Conservation (phyloP, 2,329 filamentous ascomycete species). For the Hypoxylon sp. region DNA sequence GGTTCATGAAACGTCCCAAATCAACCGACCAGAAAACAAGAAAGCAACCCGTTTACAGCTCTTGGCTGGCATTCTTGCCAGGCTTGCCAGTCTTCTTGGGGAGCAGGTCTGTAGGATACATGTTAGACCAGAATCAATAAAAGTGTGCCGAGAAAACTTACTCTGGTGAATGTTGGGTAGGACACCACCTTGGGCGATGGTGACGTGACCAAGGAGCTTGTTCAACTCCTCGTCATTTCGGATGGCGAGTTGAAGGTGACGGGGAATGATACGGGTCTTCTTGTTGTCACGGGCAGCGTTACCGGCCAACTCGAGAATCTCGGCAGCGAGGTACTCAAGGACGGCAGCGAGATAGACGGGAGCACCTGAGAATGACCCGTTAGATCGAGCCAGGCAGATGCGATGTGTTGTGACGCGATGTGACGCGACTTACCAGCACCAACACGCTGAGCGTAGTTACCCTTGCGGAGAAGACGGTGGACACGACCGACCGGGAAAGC, state of each 20-base stretch:
- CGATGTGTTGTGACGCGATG: not conserved
- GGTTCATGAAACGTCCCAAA: constrained; percentile 81
- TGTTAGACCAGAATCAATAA: constrained; percentile 55
- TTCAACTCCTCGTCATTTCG: constrained; percentile 99
- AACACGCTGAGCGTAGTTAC: constrained; percentile 99
- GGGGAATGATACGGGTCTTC: constrained; percentile 99
- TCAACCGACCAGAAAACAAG: constrained; percentile 72
- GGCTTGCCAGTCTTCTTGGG: constrained; percentile 99
- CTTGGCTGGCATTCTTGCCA: constrained; percentile 92
- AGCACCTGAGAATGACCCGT: constrained; percentile 63
- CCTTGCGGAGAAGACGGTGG: constrained; percentile 98
- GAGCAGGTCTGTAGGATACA: constrained; percentile 79
- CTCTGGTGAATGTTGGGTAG: constrained; percentile 97
- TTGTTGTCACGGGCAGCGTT: constrained; percentile 99
- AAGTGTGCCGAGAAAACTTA: constrained; percentile 65
- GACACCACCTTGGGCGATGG: constrained; percentile 97
- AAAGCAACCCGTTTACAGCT: constrained; percentile 78
- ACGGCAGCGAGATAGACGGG: constrained; percentile 98
- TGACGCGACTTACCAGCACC: constrained; percentile 75
- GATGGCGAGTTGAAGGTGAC: constrained; percentile 99
- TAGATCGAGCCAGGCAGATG: not conserved
- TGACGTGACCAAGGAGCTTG: constrained; percentile 96
- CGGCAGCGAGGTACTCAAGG: constrained; percentile 97
- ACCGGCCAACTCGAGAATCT: constrained; percentile 98
- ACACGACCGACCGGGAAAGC: constrained; percentile 99